Base-by-base conservation (phyloP, 129 eudicot species). In the Ambrosia artemisiifolia region DNA sequence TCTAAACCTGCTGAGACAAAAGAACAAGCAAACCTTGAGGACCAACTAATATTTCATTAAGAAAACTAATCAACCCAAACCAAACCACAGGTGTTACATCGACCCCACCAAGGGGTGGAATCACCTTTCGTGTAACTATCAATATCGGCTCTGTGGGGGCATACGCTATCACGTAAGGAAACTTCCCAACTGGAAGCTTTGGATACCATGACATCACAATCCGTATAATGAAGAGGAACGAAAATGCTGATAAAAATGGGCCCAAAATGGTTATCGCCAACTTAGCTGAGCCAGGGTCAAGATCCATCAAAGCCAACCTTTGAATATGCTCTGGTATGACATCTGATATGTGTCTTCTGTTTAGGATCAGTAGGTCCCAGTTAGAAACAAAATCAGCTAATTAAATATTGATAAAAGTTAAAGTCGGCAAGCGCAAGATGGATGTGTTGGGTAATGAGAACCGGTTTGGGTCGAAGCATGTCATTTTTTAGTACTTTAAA, bases 191-290 rank as follows among this genome's bases (percentile, higher is more conserved):
- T 6, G 99, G 99, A 60, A 94, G 91, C 85, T 81, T 94, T 0
- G 99, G 99, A 71, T 94, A 94, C 99, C 99, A 94, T 6, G 99
- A 90, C 99, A 94, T 94, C 53, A 90, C 96, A 7, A 94, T 94
- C 80, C 99, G 86, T 75, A 78, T 44, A 16, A 94, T 88, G 80
- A 94, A 94, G 24, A 94, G 84, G 80, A 94, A 94, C 6, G 88
- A 87, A 72, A 94, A 94, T 51, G 87, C 97, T 6, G 99, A 94
- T 12, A 94, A 85, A 71, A 90, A 90, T 0, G 99, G 99, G 5
- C 99, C 99, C 68, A 88, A 63, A 19, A 94, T 32, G 11, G 80
- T 70, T 17, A 94, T 94, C 12, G 87, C 90, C 64, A 88, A 63
- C 76, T 90, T 94, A 19, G 97, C 99, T 48, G 97, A 86, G 43